Conservation (phyloP, 2,329 filamentous ascomycete genomes). For the Aaosphaeria pasadenensis region DNA sequence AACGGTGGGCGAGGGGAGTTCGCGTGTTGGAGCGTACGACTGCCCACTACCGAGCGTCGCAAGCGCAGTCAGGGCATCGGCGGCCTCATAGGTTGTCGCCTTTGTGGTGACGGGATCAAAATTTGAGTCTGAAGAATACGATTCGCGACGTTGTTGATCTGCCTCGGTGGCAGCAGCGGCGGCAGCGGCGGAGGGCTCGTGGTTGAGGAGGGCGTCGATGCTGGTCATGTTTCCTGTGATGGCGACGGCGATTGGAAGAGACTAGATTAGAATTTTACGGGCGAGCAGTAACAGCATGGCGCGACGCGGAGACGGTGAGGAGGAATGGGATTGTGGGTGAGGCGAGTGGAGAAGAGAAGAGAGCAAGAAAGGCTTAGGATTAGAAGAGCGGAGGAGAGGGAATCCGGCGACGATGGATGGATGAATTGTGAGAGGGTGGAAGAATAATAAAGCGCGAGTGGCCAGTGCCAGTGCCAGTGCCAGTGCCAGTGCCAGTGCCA, state of each 20-base stretch:
- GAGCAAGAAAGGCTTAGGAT: background rate
- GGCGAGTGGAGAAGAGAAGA: background rate
- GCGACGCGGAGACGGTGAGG: background rate
- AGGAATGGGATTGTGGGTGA: background rate
- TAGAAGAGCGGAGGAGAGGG: too few relatives aligned
- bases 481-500: too few relatives aligned
- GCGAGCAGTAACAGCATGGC: background rate
- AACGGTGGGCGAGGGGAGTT: conserved; percentile 30
- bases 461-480: too few relatives aligned
- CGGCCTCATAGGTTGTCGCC: conserved; percentile 36
- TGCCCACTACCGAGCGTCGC: conserved; percentile 30
- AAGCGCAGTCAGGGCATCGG: conserved; percentile 38
- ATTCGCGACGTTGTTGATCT: conserved; percentile 4
- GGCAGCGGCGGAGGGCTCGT: conserved; percentile 15
- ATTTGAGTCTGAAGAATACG: conserved; percentile 1
- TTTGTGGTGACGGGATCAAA: conserved; percentile 6
- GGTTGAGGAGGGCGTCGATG: conserved; percentile 36
- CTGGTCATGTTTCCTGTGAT: conserved; percentile 24
- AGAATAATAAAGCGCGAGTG: too few relatives aligned
- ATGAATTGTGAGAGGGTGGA: too few relatives aligned
- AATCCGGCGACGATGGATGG: background rate
- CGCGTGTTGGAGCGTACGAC: conserved; percentile 23
- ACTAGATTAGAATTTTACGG: background rate
- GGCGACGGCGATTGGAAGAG: background rate
- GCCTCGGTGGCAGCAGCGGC: background rate